phyloP scores from a whole-genome alignment of 2,329 filamentous ascomycete species.

The Monosporascus sp. region DNA sequence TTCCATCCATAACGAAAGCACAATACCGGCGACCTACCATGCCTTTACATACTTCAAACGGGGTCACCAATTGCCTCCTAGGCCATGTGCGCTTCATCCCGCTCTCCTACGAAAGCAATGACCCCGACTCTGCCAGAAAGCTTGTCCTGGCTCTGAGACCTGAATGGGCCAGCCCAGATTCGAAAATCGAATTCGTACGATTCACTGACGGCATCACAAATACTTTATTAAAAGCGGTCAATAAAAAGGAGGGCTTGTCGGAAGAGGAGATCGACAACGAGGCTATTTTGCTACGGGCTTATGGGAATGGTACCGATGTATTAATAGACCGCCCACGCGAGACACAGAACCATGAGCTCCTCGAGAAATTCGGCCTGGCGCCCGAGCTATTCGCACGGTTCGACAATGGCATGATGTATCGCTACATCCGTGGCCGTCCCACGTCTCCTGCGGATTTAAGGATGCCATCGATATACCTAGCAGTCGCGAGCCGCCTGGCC shows the following conservation, averaged over 20 bases:
- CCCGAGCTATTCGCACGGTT: slow-evolving; percentile 87
- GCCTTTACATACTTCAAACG: slow-evolving; percentile 16
- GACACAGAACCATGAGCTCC: slow-evolving; percentile 74
- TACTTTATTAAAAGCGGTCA: slow-evolving; percentile 76
- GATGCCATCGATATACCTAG: slow-evolving; percentile 69
- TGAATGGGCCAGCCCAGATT: slow-evolving; percentile 71
- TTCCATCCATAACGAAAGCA: neutral
- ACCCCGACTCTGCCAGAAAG: slow-evolving; percentile 75
- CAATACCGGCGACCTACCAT: slow-evolving; percentile 10
- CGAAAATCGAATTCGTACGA: slow-evolving; percentile 75
- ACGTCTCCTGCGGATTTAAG: slow-evolving; percentile 78
- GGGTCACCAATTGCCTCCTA: slow-evolving; percentile 32
- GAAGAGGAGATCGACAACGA: slow-evolving; percentile 61
- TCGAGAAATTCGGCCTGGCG: slow-evolving; percentile 78
- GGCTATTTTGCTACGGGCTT: slow-evolving; percentile 84
- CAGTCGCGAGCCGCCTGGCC: slow-evolving; percentile 77
- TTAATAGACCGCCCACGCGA: slow-evolving; percentile 92
- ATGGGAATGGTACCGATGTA: slow-evolving; percentile 89
- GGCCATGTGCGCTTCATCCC: slow-evolving; percentile 60
- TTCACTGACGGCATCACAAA: slow-evolving; percentile 99
- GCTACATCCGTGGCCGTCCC: slow-evolving; percentile 76
- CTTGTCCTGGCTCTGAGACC: slow-evolving; percentile 77
- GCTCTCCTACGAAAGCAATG: slow-evolving; percentile 70
- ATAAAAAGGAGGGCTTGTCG: slow-evolving; percentile 57
- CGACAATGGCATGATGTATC: slow-evolving; percentile 92